Evolutionary conservation across 2,329 filamentous ascomycete species (phyloP).

Genomic region (Penicillium freii): DNA sequence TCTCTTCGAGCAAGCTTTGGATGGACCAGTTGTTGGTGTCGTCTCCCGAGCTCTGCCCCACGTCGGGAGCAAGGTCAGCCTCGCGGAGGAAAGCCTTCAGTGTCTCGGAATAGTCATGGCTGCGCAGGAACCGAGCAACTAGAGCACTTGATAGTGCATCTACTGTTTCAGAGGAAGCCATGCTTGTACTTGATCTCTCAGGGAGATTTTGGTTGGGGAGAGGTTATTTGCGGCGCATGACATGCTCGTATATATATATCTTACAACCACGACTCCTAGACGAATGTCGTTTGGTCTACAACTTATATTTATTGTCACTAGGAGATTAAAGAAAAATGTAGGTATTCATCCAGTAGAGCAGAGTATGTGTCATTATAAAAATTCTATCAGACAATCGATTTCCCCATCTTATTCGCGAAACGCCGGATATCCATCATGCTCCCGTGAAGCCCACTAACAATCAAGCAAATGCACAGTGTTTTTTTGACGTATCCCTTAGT

Average conservation of each 20-base stretch:
- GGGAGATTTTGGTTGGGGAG: neutral
- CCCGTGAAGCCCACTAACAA: conserved; percentile 3
- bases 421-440: conserved; percentile 19
- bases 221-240: neutral
- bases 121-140: conserved; percentile 45
- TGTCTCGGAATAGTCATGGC: conserved; percentile 50
- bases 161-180: conserved; percentile 17
- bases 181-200: neutral
- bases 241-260: neutral
- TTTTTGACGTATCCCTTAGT: neutral
- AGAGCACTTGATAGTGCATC: conserved; percentile 35
- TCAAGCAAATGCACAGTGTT: conserved; percentile 4
- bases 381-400: conserved; percentile 10
- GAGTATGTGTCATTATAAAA: conserved; percentile 14
- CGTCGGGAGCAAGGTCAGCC: conserved; percentile 53
- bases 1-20: conserved; percentile 61
- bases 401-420: conserved; percentile 11
- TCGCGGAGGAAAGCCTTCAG: conserved; percentile 58
- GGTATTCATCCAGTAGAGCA: conserved; percentile 1
- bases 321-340: neutral
- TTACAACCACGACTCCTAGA: neutral
- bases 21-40: conserved; percentile 52
- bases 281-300: neutral
- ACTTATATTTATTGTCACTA: neutral
- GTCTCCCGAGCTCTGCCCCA: conserved; percentile 38